phyloP scores from a whole-genome alignment of 768 basidiomycete genomes.

The Strobilomyces echinocephalus region DNA sequence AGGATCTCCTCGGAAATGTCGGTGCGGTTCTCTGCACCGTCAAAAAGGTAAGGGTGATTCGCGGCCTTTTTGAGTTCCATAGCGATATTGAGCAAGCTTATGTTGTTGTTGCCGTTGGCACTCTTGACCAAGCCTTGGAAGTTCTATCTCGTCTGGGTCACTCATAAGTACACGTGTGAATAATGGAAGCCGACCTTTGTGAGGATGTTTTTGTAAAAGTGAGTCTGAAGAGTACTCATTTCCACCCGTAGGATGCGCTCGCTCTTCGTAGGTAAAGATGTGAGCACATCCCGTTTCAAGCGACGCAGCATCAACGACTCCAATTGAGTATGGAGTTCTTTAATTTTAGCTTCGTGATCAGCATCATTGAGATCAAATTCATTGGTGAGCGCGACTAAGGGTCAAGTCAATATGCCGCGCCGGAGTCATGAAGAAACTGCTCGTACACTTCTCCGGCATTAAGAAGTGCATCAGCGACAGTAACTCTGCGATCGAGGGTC shows the following conservation, averaged over 20 bases:
- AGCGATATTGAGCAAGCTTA: constrained; percentile 94
- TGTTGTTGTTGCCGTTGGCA: constrained; percentile 82
- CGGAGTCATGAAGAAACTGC: not conserved
- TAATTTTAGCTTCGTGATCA: constrained; percentile 93
- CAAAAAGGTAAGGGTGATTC: constrained; percentile 96
- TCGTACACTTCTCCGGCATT: constrained; percentile 94
- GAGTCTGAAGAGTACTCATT: constrained; percentile 94
- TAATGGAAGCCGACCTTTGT: constrained; percentile 57
- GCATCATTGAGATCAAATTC: constrained; percentile 93
- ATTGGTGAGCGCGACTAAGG: constrained; percentile 79
- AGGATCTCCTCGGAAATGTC: constrained; percentile 75
- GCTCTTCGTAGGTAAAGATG: constrained; percentile 94
- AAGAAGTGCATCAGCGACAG: constrained; percentile 98
- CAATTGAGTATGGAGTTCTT: constrained; percentile 89
- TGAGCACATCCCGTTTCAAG: constrained; percentile 93
- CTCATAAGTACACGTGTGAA: not conserved
- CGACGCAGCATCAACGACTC: constrained; percentile 93
- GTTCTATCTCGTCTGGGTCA: constrained; percentile 50
- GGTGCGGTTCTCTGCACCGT: constrained; percentile 77
- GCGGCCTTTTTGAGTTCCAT: constrained; percentile 99
- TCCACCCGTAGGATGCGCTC: constrained; percentile 97
- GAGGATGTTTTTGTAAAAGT: constrained; percentile 98
- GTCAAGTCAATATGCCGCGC: constrained; percentile 7
- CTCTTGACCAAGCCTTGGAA: constrained; percentile 90
- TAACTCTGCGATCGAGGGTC: constrained; percentile 54